Percentiles rank a stretch among this genome's conserved stretches.
Evolutionary conservation across 2,329 filamentous ascomycete species (phyloP).

Genomic region (Diaporthe sp.): DNA sequence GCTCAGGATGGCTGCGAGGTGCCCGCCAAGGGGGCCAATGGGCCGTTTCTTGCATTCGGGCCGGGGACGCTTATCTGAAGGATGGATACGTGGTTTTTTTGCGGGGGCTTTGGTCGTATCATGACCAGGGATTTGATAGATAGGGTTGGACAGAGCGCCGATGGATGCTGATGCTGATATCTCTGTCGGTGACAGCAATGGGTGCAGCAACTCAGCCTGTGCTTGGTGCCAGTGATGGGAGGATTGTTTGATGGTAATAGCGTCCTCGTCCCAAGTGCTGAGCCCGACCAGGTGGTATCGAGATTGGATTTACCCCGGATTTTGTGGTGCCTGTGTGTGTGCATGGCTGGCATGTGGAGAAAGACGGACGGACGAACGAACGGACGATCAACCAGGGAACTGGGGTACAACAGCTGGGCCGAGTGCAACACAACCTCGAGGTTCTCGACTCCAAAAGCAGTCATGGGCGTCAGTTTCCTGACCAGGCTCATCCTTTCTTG

Average conservation of each 20-base stretch:
- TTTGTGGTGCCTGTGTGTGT: not conserved
- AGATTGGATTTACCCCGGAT: conserved; percentile 31
- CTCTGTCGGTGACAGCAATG: not conserved
- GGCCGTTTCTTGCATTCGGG: conserved; percentile 23
- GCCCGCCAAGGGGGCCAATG: conserved; percentile 22
- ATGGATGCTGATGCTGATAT: not conserved
- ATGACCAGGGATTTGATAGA: not conserved
- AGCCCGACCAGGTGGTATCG: conserved; percentile 19
- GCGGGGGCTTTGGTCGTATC: conserved; percentile 11
- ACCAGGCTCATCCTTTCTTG: conserved; percentile 20
- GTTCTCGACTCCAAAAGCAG: conserved; percentile 20
- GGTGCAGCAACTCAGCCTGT: not conserved
- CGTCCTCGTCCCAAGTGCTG: not conserved
- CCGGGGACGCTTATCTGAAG: conserved; percentile 27
- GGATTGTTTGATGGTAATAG: conserved; percentile 9
- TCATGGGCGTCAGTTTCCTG: not conserved
- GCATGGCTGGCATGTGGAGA: not conserved
- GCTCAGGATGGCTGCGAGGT: not conserved
- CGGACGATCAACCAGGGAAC: not conserved
- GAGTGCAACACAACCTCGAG: conserved; percentile 14
- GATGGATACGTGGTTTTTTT: not conserved
- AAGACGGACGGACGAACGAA: not conserved
- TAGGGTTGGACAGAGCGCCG: not conserved
- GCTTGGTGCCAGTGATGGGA: not conserved
- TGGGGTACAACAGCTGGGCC: conserved; percentile 1